Base-by-base conservation (phyloP, 2,329 filamentous ascomycete species). In the Magnaporthiopsis rhizophila region DNA sequence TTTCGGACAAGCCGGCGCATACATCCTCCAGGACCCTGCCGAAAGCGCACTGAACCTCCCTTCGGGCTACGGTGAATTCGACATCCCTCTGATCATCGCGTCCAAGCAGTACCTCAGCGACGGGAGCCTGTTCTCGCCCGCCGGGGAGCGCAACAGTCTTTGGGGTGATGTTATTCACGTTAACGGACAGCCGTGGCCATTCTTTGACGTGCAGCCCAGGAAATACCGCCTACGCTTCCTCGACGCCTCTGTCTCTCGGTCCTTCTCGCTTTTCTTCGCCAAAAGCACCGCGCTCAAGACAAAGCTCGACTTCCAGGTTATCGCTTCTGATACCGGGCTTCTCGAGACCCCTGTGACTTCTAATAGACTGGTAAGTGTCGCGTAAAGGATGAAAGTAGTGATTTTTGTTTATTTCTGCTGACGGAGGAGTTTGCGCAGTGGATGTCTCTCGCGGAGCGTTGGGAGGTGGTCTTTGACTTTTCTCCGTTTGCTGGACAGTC, bases 121-220 rank as follows among this genome's bases (percentile, higher is more conserved):
- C 65, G 83, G 83, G 8, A 75, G 80, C 4, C 75, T 86, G 9
- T 72, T 78, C 21, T 80, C 78, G 8, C 77, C 80, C 0, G 74
- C 74, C 2, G 74, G 77, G 24, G 79, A 83, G 66, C 72, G 73
- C 2, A 73, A 74, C 36, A 81, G 78, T 66, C 74, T 84, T 24
- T 85, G 78, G 69, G 84, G 84, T 53, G 84, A 86, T 68, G 73
- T 83, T 1, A 83, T 86, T 62, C 79, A 85, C 59, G 83, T 86
- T 65, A 86, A 86, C 68, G 81, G 81, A 2, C 79, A 83, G 67
- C 83, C 84, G 3, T 86, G 84, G 84, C 84, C 84, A 2, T 86
- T 77, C 67, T 68, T 85, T 12, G 76, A 79, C n/a, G 83, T 86
- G 6, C 81, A 87, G 71, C 83, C 82, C 9, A 79, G 84, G 70